Base-by-base conservation (phyloP, 1,139 yeast species). In the Saccharomyces hybrid region DNA sequence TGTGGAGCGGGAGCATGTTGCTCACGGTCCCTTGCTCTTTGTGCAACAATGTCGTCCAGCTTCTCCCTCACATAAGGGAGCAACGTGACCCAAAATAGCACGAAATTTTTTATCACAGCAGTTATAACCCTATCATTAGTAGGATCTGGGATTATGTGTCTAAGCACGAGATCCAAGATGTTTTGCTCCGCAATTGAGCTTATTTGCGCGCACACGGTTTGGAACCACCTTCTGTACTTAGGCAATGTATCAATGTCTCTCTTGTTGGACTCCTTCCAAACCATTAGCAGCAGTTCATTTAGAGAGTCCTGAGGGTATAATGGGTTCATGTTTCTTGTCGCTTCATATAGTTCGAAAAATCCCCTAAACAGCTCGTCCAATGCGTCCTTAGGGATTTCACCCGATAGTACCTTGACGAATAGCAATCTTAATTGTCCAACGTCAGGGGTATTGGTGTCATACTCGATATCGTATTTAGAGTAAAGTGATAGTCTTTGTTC, bases 81-180 rank as follows among this genome's bases (percentile, higher is more conserved):
- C 7, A 64, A 47, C 16, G 62, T 47, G 5, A 66, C 47, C 29
- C 64, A 42, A 50, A 64, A 67, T 11, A 67, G 58, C 7, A 55
- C 42, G 8, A 60, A 28, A 56, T 64, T 62, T 55, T 66, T 66
- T 27, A 59, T 11, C 7, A 61, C 27, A 8, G 57, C 61, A n/a
- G 55, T 27, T 2, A 60, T 11, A 6, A 61, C 29, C 49, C 52
- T 58, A 52, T 66, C 69, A 9, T 50, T 52, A 6, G 49, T 23
- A 31, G 68, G 66, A 50, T 65, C 57, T n/a, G 70, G 67, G 3
- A 66, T 60, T 31, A 65, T 50, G 25, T 54, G 51, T 11, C 60
- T 57, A 11, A 57, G 53, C 50, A 62, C 53, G 14, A 58, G 52
- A 26, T 52, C 56, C 27, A 57, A 49, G 49, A 56, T 49, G 31